These are phyloP conservation scores for Candida ulmi DNA, from an alignment of 805 yeast species.

Conservation along the genomic window DNA sequence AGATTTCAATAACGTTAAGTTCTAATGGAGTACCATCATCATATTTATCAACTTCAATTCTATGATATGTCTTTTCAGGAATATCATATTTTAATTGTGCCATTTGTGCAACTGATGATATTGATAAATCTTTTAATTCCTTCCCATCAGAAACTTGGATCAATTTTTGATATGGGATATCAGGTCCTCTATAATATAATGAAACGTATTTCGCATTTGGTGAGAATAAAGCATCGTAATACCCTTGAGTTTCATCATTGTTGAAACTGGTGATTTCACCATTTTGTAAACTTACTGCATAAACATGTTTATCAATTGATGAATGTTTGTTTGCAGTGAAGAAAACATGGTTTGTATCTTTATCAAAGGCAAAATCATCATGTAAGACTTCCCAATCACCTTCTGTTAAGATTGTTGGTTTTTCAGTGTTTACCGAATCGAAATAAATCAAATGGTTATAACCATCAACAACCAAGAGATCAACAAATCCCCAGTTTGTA, in stretches of 20 bases:
- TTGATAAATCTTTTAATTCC: constrained; percentile 6
- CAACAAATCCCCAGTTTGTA: constrained; percentile 63
- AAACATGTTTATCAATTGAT: constrained; percentile 19
- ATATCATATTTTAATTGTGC: constrained; percentile 35
- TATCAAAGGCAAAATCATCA: constrained; percentile 57
- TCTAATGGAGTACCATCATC: constrained; percentile 39
- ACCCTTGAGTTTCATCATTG: constrained; percentile 49
- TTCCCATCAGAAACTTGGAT: constrained; percentile 35
- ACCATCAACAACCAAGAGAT: constrained; percentile 61
- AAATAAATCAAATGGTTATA: constrained; percentile 78
- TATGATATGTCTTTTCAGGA: constrained; percentile 47
- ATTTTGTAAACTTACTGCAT: constrained; percentile 18
- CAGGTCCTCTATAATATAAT: constrained; percentile 68
- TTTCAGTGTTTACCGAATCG: constrained; percentile 51
- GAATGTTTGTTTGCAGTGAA: constrained; percentile 71
- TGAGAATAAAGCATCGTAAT: constrained; percentile 65
- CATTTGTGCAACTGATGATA: constrained; percentile 6
- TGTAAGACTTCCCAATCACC: constrained; percentile 89
- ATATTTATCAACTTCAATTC: constrained; percentile 38
- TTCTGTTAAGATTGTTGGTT: constrained; percentile 53
- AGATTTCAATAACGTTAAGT: constrained; percentile 67
- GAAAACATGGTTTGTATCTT: constrained; percentile 38
- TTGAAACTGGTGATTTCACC: constrained; percentile 38
- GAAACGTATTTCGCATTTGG: constrained; percentile 64
- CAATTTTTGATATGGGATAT: constrained; percentile 68